These are phyloP conservation scores for Mycosphaerelloides madeirae DNA, from an alignment of 2,329 filamentous ascomycete genomes.

Conservation along the genomic window DNA sequence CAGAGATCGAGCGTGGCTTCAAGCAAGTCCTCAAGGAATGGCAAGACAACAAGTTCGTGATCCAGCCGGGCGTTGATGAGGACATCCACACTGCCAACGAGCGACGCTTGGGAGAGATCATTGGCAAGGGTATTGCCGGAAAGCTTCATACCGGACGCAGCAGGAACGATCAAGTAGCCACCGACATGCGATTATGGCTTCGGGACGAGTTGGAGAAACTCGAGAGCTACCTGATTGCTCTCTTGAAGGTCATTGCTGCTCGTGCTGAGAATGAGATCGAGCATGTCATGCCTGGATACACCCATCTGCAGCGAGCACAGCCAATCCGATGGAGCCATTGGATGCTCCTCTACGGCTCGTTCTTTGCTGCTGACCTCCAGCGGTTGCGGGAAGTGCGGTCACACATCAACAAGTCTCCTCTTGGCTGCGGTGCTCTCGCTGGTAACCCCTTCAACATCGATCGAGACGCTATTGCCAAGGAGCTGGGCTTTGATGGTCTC, in stretches of 20 bases:
- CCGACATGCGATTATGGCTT: slow-evolving; percentile 87
- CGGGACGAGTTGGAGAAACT: slow-evolving; percentile 67
- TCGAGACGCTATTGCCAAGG: slow-evolving; percentile 69
- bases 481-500: slow-evolving; percentile 73
- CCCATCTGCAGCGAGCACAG: slow-evolving; percentile 76
- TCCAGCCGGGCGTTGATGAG: slow-evolving; percentile 47
- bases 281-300: slow-evolving; percentile 81
- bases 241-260: slow-evolving; percentile 64
- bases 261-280: slow-evolving; percentile 72
- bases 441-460: slow-evolving; percentile 81
- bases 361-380: slow-evolving; percentile 70
- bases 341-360: slow-evolving; percentile 69
- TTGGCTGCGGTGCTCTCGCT: slow-evolving; percentile 72
- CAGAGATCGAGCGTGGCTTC: slow-evolving; percentile 68
- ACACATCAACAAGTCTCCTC: slow-evolving; percentile 67
- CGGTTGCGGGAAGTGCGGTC: slow-evolving; percentile 67
- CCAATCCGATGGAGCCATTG: slow-evolving; percentile 79
- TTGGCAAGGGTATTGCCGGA: slow-evolving; percentile 77
- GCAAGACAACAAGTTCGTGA: slow-evolving; percentile 41
- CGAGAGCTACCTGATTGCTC: slow-evolving; percentile 61
- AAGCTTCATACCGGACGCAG: slow-evolving; percentile 86
- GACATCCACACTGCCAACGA: slow-evolving; percentile 55
- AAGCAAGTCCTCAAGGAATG: slow-evolving; percentile 51
- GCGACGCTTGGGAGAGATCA: slow-evolving; percentile 65
- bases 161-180: slow-evolving; percentile 85